Base-by-base conservation (phyloP, 441 rosid species). In the Kokia cookei region DNA sequence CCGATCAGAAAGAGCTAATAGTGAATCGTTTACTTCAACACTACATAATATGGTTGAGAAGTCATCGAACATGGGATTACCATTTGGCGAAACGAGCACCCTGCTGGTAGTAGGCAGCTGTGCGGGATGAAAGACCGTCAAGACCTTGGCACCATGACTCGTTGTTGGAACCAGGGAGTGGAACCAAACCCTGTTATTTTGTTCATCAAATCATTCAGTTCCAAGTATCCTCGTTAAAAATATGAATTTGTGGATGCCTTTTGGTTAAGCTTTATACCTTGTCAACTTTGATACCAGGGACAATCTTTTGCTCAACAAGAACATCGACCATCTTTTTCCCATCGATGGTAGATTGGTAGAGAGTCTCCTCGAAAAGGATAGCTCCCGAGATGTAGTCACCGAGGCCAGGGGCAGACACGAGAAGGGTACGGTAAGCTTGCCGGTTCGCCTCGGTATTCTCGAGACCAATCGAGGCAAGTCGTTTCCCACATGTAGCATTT, bases 101-200 rank as follows among this genome's bases (percentile, higher is more conserved):
- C 82, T 91, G 97, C 77, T 90, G 89, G 82, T 94, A 94, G 92
- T 94, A 94, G 69, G 97, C 96, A 74, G 96, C 94, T 5, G 98
- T 48, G 69, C 97, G 95, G 55, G 97, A 92, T 54, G 97, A 93
- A 29, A 94, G 87, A 55, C 97, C 97, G 50, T 92, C 98, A 14
- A 94, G 95, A 81, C 98, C 98, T 82, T 94, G 97, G 90, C 97
- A 94, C 98, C 98, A 94, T 3, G 97, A 94, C 85, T 91, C 97
- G 19, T 91, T 74, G 80, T 94, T 88, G 68, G 97, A 92, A 47
- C 98, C 98, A 75, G 73, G 73, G 3, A 92, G 87, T 3, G 97
- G 98, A 62, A 92, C 98, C 90, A 58, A 58, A 26, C 63, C 63
- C 63, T 92, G 83, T 59, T 32, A 24, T 58, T 55, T 22, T 13